These are phyloP conservation scores for Lepiota subincarnata DNA, from an alignment of 768 basidiomycete species.

Conservation along the genomic window DNA sequence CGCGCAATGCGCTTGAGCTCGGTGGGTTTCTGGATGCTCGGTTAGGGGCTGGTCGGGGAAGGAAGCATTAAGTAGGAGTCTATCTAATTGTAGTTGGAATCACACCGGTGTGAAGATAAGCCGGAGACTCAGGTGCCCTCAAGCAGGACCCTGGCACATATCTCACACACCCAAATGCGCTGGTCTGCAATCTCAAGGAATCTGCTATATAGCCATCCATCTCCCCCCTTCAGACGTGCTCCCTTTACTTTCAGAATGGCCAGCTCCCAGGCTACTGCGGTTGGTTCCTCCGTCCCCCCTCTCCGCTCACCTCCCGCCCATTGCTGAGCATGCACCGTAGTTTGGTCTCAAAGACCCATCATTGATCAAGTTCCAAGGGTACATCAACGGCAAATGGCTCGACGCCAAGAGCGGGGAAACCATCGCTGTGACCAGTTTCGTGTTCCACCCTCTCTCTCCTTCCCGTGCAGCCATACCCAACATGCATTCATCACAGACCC, in stretches of 20 bases:
- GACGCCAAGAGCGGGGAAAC: conserved; percentile 70
- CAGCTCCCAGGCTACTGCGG: conserved; percentile 44
- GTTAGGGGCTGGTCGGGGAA: conserved; percentile 26
- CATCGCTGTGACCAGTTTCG: conserved; percentile 70
- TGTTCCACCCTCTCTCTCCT: conserved; percentile 21
- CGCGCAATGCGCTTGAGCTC: conserved; percentile 81
- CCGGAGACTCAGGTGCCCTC: neutral
- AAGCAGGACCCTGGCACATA: neutral
- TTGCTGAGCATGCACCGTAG: conserved; percentile 26
- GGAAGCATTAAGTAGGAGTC: conserved; percentile 18
- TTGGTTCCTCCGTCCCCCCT: conserved; percentile 19
- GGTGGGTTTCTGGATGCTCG: conserved; percentile 78
- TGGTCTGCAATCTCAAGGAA: conserved; percentile 3
- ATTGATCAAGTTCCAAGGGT: conserved; percentile 69
- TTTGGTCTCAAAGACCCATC: conserved; percentile 76
- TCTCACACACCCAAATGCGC: conserved; percentile 3
- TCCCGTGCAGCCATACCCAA: neutral
- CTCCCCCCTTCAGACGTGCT: neutral
- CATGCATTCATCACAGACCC: conserved; percentile 56
- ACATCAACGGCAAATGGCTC: conserved; percentile 85
- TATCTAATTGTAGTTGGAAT: neutral
- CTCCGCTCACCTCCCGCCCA: neutral
- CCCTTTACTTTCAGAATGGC: conserved; percentile 43
- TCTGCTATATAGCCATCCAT: conserved; percentile 5
- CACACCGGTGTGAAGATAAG: conserved; percentile 1